Evolutionary conservation across 2,329 filamentous ascomycete genomes (phyloP).

Genomic region (Hypoxylon sp.): DNA sequence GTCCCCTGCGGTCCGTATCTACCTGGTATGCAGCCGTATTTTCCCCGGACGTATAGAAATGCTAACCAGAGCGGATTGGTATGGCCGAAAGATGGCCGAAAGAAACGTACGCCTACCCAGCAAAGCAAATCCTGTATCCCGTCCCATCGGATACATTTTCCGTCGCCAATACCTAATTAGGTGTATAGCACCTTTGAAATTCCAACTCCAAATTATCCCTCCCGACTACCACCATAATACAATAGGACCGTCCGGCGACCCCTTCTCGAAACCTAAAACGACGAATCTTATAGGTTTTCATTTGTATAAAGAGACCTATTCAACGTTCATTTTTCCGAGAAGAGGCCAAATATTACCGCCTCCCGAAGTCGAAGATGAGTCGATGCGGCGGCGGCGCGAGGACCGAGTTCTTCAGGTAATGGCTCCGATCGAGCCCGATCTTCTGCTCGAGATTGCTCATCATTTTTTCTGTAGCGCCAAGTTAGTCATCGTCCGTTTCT

Average conservation of each 20-base stretch:
- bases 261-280: constrained; percentile 1
- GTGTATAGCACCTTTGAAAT: too few relatives aligned
- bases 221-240: too few relatives aligned
- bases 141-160: neutral
- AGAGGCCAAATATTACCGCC: constrained; percentile 18
- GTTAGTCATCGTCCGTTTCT: too few relatives aligned
- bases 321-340: neutral
- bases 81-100: neutral
- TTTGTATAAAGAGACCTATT: neutral
- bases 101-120: neutral
- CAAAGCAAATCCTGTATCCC: neutral
- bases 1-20: neutral
- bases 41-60: neutral
- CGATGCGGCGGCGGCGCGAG: constrained; percentile 31
- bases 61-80: neutral
- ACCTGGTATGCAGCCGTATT: neutral
- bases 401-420: constrained; percentile 44
- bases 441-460: constrained; percentile 49
- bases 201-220: too few relatives aligned
- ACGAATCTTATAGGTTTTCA: neutral
- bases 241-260: too few relatives aligned
- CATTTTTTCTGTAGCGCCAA: constrained; percentile 47
- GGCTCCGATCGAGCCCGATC: constrained; percentile 44
- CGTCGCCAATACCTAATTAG: too few relatives aligned
- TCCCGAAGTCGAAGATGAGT: constrained; percentile 25